These are phyloP conservation scores for Syzygium jambos DNA, from an alignment of 345 rosid species.

Conservation along the genomic window DNA sequence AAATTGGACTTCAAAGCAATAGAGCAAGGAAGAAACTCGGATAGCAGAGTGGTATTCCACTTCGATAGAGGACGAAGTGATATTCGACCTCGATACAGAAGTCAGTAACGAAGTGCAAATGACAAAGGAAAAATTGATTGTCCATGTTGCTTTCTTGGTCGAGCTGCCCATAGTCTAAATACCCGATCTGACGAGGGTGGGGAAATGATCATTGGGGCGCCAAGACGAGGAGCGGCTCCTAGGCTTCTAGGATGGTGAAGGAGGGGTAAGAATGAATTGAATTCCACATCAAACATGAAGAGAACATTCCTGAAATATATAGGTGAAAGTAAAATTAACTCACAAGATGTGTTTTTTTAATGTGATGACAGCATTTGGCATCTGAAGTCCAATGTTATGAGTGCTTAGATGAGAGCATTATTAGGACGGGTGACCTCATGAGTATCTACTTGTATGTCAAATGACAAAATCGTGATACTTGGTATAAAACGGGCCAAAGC, in stretches of 20 bases:
- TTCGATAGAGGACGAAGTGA: not conserved
- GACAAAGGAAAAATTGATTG: not conserved
- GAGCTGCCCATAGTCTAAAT: not conserved
- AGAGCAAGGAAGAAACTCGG: not conserved
- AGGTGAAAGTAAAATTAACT: not conserved
- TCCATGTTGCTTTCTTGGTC: not conserved
- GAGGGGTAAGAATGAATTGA: not conserved
- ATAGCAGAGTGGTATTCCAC: not conserved
- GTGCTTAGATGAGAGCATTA: not conserved
- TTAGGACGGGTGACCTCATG: not conserved
- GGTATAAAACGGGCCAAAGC: fast-evolving
- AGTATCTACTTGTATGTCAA: no score
- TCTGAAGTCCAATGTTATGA: not conserved
- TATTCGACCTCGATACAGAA: not conserved
- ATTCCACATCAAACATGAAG: fast-evolving
- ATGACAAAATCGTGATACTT: not conserved
- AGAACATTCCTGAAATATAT: not conserved
- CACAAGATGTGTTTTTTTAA: not conserved
- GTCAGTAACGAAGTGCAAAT: not conserved
- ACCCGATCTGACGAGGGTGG: not conserved
- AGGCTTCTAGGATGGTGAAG: not conserved
- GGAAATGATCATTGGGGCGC: no score
- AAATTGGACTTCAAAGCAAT: not conserved
- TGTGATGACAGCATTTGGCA: not conserved
- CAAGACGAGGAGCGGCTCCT: fast-evolving